phyloP scores from a whole-genome alignment of 2,329 filamentous ascomycete species.

The Teratosphaeria zuluensis region DNA sequence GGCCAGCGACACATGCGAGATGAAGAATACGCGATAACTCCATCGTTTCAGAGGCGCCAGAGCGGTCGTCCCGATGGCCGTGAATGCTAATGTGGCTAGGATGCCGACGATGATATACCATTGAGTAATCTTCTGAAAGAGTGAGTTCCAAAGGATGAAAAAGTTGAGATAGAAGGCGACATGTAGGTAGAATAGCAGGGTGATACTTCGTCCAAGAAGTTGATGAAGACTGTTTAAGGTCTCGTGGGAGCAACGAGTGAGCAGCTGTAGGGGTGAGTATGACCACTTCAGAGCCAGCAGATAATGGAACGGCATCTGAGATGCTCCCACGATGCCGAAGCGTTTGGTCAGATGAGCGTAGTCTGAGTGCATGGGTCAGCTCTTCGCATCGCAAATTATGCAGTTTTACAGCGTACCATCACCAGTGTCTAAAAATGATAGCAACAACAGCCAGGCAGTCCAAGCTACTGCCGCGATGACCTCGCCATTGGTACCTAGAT shows the following conservation, averaged over 20 bases:
- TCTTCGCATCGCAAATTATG: background rate
- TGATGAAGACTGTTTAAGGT: constrained; percentile 13
- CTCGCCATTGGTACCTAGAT: constrained; percentile 40
- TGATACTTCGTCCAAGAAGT: constrained; percentile 34
- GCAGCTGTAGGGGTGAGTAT: constrained; percentile 41
- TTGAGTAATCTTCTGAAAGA: constrained; percentile 46
- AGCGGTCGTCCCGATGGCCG: constrained; percentile 39
- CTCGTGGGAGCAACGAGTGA: constrained; percentile 47
- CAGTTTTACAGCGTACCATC: constrained; percentile 35
- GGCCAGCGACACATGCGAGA: constrained; percentile 45
- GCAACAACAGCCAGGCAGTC: constrained; percentile 43
- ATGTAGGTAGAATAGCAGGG: constrained; percentile 43
- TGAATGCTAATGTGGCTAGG: constrained; percentile 36
- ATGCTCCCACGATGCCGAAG: constrained; percentile 49
- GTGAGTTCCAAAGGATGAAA: constrained; percentile 42
- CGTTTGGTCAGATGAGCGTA: constrained; percentile 56
- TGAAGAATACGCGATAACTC: constrained; percentile 47
- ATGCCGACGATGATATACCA: constrained; percentile 50
- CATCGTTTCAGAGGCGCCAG: constrained; percentile 36
- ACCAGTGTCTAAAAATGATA: constrained; percentile 43
- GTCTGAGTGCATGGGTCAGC: constrained; percentile 31
- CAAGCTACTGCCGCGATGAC: constrained; percentile 40
- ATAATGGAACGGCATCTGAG: constrained; percentile 52
- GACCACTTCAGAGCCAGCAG: constrained; percentile 44
- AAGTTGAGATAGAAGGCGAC: constrained; percentile 48